phyloP scores from a whole-genome alignment of 257 asterid species.

The Cinchona pubescens region DNA sequence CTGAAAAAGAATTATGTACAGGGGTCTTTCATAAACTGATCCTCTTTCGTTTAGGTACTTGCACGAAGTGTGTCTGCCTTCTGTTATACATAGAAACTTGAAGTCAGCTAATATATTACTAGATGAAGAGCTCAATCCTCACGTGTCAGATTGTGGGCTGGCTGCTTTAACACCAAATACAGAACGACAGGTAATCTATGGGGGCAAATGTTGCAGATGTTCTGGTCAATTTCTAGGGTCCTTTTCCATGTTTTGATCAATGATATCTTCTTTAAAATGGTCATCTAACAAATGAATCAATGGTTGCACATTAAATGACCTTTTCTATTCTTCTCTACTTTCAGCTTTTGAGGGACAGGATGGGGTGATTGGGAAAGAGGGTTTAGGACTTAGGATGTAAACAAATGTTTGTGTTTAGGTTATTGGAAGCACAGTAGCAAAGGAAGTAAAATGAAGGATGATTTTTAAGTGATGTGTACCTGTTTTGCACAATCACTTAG shows the following conservation, averaged over 20 bases:
- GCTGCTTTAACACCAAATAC: slow-evolving; percentile 87
- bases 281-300: not conserved
- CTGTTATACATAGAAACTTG: slow-evolving; percentile 89
- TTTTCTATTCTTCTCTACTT: not conserved
- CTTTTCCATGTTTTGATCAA: not conserved
- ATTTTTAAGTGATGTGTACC: not conserved
- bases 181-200: slow-evolving; percentile 69
- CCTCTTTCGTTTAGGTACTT: slow-evolving; percentile 58
- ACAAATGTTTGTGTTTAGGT: not conserved
- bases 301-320: not conserved
- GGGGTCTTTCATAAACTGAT: slow-evolving; percentile 6
- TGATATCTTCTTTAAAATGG: not conserved
- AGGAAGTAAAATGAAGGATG: not conserved
- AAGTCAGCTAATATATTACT: slow-evolving; percentile 91
- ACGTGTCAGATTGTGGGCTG: slow-evolving; percentile 89
- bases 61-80: slow-evolving; percentile 98
- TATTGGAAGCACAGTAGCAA: not conserved
- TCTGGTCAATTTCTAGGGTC: not conserved
- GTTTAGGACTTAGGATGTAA: not conserved
- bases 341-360: not conserved
- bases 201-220: not conserved
- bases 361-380: not conserved
- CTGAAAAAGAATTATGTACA: not conserved
- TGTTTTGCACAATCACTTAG: not conserved
- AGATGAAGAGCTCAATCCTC: slow-evolving; percentile 90